A percentile compares a stretch with the other conserved stretches of the same genome.
Evolutionary conservation across 306 rosid genomes (phyloP).

Genomic region (Potentilla sterilis): DNA sequence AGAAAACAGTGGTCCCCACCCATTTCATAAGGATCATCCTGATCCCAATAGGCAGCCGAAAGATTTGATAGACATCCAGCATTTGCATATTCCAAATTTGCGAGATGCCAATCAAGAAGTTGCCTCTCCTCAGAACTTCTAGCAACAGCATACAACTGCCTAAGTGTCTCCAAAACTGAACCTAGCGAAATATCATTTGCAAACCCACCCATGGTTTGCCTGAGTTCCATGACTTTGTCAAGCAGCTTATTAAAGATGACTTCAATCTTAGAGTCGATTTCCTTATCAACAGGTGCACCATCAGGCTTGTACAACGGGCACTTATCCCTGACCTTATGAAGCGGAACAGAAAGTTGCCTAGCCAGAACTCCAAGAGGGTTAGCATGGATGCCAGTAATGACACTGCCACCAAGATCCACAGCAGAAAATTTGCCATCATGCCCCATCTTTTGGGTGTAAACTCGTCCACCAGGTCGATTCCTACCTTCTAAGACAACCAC

Average conservation of each 20-base stretch:
- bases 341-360: slow-evolving; percentile 87
- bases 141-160: slow-evolving; percentile 65
- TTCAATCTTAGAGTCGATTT: slow-evolving; percentile 63
- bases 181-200: slow-evolving; percentile 77
- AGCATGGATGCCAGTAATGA: slow-evolving; percentile 91
- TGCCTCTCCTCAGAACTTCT: slow-evolving; percentile 63
- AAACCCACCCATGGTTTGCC: slow-evolving; percentile 86
- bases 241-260: slow-evolving; percentile 73
- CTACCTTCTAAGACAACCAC: slow-evolving; percentile 85
- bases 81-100: slow-evolving; percentile 90
- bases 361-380: slow-evolving; percentile 95
- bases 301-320: slow-evolving; percentile 87
- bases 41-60: slow-evolving; percentile 94
- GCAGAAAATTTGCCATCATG: slow-evolving; percentile 58
- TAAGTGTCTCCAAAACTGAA: slow-evolving; percentile 76
- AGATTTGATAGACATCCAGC: slow-evolving; percentile 95
- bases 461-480: slow-evolving; percentile 89
- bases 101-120: slow-evolving; percentile 93
- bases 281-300: slow-evolving; percentile 63
- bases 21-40: slow-evolving; percentile 97
- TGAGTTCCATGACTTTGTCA: slow-evolving; percentile 83
- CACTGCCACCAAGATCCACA: slow-evolving; percentile 85
- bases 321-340: slow-evolving; percentile 84
- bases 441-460: slow-evolving; percentile 87
- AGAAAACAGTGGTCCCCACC: slow-evolving; percentile 97